Conservation (phyloP, 129 eudicot species). For the Saussurea involucrata region DNA sequence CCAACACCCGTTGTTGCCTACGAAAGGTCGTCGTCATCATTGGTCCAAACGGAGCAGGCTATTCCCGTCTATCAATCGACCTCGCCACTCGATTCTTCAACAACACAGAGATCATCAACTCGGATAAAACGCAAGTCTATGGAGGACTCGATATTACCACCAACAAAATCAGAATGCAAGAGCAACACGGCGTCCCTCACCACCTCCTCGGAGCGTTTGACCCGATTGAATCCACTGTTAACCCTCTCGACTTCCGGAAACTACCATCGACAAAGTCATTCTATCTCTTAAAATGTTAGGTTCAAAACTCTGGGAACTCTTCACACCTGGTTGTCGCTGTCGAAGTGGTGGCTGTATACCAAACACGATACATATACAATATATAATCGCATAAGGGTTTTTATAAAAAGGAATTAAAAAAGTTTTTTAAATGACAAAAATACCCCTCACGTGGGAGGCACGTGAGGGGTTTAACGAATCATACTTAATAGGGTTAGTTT, state of each 20-base stretch:
- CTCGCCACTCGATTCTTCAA: constrained; percentile 48
- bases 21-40: constrained; percentile 49
- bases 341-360: too few species aligned
- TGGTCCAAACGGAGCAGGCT: constrained; percentile 83
- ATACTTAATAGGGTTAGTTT: too few species aligned
- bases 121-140: constrained; percentile 75
- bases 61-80: constrained; percentile 70
- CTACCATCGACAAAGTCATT: too few species aligned
- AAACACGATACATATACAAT: too few species aligned
- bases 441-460: too few species aligned
- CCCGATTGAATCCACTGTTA: constrained; percentile 34
- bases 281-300: too few species aligned
- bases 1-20: constrained; percentile 26
- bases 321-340: too few species aligned
- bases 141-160: constrained; percentile 67
- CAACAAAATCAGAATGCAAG: constrained; percentile 53
- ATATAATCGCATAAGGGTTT: too few species aligned
- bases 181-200: constrained; percentile 58
- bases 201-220: constrained; percentile 60
- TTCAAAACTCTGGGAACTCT: too few species aligned
- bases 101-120: constrained; percentile 62
- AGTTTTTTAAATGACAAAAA: too few species aligned
- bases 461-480: too few species aligned
- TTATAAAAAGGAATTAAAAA: too few species aligned
- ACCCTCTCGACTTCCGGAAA: constrained; percentile 48